phyloP scores from a whole-genome alignment of 768 basidiomycete genomes.

The Trametes cingulata region DNA sequence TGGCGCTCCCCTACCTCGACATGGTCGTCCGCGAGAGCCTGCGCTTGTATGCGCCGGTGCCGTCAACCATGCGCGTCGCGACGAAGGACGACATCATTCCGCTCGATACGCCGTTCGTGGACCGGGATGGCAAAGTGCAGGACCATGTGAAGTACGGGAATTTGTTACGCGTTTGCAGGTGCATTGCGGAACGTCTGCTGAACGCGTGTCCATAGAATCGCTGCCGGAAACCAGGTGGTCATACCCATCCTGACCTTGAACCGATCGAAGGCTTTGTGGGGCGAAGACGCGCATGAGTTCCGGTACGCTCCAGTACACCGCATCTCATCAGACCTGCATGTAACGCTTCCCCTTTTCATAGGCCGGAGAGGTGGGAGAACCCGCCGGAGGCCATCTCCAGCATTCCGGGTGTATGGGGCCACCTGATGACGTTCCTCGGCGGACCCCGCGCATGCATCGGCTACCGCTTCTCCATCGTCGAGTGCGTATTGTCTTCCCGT shows the following conservation, averaged over 20 bases:
- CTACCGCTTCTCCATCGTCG: conserved; percentile 61
- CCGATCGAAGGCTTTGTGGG: conserved; percentile 55
- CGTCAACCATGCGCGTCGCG: conserved; percentile 47
- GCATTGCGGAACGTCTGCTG: neutral
- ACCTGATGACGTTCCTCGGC: conserved; percentile 61
- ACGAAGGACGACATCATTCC: conserved; percentile 52
- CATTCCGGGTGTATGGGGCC: conserved; percentile 63
- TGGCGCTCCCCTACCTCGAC: conserved; percentile 68
- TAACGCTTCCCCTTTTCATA: conserved; percentile 24
- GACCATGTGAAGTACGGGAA: conserved; percentile 32
- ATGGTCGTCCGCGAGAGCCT: conserved; percentile 59
- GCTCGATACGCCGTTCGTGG: conserved; percentile 35
- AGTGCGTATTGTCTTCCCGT: conserved; percentile 42
- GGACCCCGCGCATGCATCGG: conserved; percentile 69
- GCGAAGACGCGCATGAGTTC: conserved; percentile 61
- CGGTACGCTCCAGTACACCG: conserved; percentile 33
- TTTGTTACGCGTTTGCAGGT: neutral
- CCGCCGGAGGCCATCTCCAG: conserved; percentile 43
- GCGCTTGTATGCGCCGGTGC: conserved; percentile 55
- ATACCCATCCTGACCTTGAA: conserved; percentile 60
- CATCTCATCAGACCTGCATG: neutral
- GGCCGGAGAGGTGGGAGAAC: conserved; percentile 65
- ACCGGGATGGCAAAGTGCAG: conserved; percentile 14
- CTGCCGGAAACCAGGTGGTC: conserved; percentile 33
- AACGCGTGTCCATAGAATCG: conserved; percentile 15